phyloP scores from a whole-genome alignment of 441 rosid genomes.

The Aleurites moluccanus region DNA sequence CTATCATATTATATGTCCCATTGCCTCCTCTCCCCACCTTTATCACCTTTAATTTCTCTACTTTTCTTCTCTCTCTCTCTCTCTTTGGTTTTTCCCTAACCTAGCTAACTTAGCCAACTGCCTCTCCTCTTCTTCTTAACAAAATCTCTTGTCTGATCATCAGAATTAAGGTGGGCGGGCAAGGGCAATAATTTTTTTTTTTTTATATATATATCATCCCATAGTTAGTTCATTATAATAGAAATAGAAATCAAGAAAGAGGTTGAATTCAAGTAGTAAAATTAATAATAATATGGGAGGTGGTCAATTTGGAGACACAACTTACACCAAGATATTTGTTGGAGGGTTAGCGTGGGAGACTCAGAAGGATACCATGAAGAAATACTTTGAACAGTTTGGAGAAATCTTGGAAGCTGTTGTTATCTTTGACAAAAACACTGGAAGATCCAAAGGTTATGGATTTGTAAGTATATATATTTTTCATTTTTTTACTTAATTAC shows the following conservation, averaged over 20 bases:
- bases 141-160: no score
- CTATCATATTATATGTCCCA: background rate
- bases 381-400: constrained; percentile 27
- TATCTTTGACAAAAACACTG: constrained; percentile 27
- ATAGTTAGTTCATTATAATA: background rate
- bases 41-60: constrained; percentile 1
- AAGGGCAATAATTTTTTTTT: no score
- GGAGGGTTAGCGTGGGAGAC: constrained; percentile 32
- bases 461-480: constrained; percentile 12
- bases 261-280: background rate
- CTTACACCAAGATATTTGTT: constrained; percentile 34
- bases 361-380: constrained; percentile 26
- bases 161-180: no score
- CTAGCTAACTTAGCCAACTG: background rate
- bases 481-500: background rate
- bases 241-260: background rate
- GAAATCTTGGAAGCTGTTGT: constrained; percentile 30
- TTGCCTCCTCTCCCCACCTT: background rate
- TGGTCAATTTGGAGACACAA: constrained; percentile 70
- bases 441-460: constrained; percentile 31
- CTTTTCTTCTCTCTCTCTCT: constrained; percentile 1
- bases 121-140: no score
- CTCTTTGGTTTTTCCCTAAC: background rate
- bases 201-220: no score
- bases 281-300: background rate